Percentiles rank a stretch among this genome's conserved stretches.
Conservation (phyloP, 2,329 filamentous ascomycete genomes). For the Trichophyton simii region DNA sequence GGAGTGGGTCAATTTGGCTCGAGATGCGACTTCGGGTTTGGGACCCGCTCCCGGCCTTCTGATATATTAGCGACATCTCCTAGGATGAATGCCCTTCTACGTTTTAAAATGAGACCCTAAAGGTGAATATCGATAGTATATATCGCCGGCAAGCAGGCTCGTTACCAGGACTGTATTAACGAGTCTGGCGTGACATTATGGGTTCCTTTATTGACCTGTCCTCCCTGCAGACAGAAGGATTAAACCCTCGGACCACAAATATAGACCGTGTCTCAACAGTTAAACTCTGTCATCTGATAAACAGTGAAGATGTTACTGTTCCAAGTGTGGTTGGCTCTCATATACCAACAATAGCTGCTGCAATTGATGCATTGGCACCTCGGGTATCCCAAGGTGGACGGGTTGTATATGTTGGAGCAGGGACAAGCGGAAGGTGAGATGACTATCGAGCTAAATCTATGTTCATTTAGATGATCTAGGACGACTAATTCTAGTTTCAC, state of each 20-base stretch:
- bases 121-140: too few species aligned
- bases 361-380: conserved; percentile 23
- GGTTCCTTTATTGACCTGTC: conserved; percentile 17
- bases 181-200: neutral
- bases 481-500: neutral
- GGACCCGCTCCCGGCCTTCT: too few species aligned
- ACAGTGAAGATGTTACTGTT: conserved; percentile 26
- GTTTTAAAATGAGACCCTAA: neutral
- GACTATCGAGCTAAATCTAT: neutral
- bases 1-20: too few species aligned
- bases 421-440: conserved; percentile 33
- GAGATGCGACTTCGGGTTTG: too few species aligned
- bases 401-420: conserved; percentile 32
- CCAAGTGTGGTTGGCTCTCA: conserved; percentile 22
- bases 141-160: neutral
- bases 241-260: conserved; percentile 23
- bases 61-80: too few species aligned
- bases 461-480: neutral
- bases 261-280: conserved; percentile 29
- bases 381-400: conserved; percentile 25
- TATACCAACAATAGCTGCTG: conserved; percentile 22
- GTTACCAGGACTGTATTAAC: neutral
- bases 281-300: conserved; percentile 30
- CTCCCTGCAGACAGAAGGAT: conserved; percentile 27
- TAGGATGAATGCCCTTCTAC: too few species aligned